Conservation (phyloP, 2,329 filamentous ascomycete genomes). For the Aaosphaeria arxii region DNA sequence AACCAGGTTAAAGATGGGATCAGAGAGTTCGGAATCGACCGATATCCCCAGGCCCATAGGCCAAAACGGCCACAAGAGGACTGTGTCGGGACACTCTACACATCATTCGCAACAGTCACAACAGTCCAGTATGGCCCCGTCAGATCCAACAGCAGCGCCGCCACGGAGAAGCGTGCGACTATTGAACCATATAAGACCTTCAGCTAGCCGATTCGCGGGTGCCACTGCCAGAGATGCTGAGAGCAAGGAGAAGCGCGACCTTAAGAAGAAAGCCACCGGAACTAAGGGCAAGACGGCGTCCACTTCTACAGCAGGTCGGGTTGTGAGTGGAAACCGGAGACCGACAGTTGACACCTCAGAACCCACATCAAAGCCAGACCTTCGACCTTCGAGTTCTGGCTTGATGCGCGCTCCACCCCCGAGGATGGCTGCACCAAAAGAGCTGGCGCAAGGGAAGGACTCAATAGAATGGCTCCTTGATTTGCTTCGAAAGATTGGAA, state of each 20-base stretch:
- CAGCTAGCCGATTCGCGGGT: conserved; percentile 60
- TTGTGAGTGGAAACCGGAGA: conserved; percentile 88
- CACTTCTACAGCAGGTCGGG: conserved; percentile 72
- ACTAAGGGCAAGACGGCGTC: conserved; percentile 63
- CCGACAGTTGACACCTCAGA: conserved; percentile 65
- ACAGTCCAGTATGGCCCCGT: conserved; percentile 16
- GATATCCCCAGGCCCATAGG: conserved; percentile 35
- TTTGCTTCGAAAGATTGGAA: conserved; percentile 76
- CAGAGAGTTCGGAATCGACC: conserved; percentile 38
- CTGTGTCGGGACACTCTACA: conserved; percentile 77
- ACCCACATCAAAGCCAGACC: conserved; percentile 62
- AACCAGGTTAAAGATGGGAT: conserved; percentile 36
- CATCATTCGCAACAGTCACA: conserved; percentile 26
- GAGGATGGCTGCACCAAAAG: conserved; percentile 46
- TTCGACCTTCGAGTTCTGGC: conserved; percentile 36
- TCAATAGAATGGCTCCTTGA: conserved; percentile 75
- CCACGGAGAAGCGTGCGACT: conserved; percentile 45
- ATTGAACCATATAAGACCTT: conserved; percentile 61
- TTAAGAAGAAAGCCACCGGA: conserved; percentile 79
- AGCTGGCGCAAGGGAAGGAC: conserved; percentile 68
- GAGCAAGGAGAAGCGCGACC: conserved; percentile 63
- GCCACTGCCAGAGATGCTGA: conserved; percentile 53
- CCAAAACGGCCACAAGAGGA: conserved; percentile 73
- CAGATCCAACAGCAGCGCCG: conserved; percentile 43
- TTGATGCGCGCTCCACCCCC: conserved; percentile 18